phyloP scores from a whole-genome alignment of 306 rosid species.

The Pyrus bretschneideri region DNA sequence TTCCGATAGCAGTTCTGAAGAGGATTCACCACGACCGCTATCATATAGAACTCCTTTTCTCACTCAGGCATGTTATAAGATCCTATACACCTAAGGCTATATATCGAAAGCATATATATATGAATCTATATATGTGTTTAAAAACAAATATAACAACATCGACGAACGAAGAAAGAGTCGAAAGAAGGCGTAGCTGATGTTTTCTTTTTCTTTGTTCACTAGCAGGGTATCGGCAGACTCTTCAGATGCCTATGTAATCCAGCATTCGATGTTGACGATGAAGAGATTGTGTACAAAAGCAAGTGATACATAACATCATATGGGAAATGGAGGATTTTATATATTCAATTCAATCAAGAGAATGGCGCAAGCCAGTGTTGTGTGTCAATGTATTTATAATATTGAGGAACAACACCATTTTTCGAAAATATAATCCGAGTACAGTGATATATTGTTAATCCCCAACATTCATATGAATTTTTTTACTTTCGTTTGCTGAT shows the following conservation, averaged over 20 bases:
- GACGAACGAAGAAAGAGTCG: background rate
- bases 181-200: background rate
- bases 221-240: conserved; percentile 83
- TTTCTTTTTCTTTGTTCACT: background rate
- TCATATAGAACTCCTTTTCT: conserved; percentile 78
- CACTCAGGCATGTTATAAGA: conserved; percentile 50
- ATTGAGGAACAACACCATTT: background rate
- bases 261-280: conserved; percentile 93
- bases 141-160: background rate
- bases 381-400: background rate
- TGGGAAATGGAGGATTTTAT: background rate
- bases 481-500: background rate
- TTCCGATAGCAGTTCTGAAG: conserved; percentile 65
- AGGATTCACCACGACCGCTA: conserved; percentile 57
- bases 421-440: background rate
- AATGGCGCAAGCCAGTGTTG: background rate
- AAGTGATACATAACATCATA: conserved; percentile 7
- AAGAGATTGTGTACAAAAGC: conserved; percentile 75
- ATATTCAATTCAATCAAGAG: background rate
- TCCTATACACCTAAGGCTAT: background rate
- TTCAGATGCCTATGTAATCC: conserved; percentile 98
- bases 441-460: background rate
- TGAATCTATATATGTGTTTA: background rate
- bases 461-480: background rate
- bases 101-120: background rate